These are phyloP conservation scores for Botryotinia globosa DNA, from an alignment of 2,329 filamentous ascomycete genomes.

Conservation along the genomic window DNA sequence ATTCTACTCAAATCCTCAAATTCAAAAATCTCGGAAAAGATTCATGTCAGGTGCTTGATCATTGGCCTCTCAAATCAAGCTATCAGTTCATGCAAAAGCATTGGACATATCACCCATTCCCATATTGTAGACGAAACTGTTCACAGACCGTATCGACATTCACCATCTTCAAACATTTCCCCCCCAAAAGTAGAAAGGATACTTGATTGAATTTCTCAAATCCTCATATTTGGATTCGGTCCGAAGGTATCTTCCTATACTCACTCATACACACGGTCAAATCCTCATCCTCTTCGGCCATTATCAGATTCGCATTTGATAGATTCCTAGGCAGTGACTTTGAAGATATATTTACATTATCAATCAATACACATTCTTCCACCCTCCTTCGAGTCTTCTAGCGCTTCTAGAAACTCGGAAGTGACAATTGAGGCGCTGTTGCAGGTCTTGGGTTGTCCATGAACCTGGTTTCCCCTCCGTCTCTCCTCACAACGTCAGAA, in stretches of 20 bases:
- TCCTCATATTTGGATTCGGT: neutral
- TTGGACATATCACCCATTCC: neutral
- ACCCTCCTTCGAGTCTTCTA: neutral
- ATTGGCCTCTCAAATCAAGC: slow-evolving; percentile 19
- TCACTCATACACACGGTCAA: neutral
- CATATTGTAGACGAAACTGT: neutral
- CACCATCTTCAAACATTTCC: slow-evolving; percentile 4
- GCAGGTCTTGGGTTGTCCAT: neutral
- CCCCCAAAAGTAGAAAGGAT: neutral
- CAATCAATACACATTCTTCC: neutral
- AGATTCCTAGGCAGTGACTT: neutral
- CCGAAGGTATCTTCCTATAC: neutral
- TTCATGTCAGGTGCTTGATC: slow-evolving; percentile 23
- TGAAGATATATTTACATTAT: neutral
- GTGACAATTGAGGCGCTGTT: neutral
- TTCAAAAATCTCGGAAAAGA: neutral
- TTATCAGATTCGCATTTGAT: neutral
- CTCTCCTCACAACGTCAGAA: slow-evolving; percentile 10
- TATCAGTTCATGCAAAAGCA: slow-evolving; percentile 26
- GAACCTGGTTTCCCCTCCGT: slow-evolving; percentile 4
- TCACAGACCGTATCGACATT: slow-evolving; percentile 4
- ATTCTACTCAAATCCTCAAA: slow-evolving; percentile 7
- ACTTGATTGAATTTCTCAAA: neutral
- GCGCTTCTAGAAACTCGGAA: slow-evolving; percentile 13
- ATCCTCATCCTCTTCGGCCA: neutral